phyloP scores from a whole-genome alignment of 345 rosid species.

The Populus simonii region DNA sequence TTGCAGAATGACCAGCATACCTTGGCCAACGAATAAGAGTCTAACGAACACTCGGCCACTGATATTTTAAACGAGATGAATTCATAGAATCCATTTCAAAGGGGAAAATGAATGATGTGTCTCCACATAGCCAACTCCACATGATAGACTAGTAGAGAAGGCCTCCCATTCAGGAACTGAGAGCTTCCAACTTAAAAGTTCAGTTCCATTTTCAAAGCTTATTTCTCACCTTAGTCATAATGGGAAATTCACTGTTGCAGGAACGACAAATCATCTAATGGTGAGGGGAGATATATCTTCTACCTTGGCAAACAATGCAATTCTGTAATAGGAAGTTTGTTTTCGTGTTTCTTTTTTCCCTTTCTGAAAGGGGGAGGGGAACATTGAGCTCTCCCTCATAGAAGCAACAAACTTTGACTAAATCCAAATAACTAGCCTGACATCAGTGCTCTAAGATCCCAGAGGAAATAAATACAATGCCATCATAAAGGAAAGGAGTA shows the following conservation, averaged over 20 bases:
- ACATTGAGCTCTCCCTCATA: neutral
- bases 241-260: neutral
- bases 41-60: slow-evolving; percentile 19
- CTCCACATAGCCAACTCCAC: slow-evolving; percentile 10
- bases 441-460: neutral
- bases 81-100: slow-evolving; percentile 10
- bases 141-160: slow-evolving; percentile 7
- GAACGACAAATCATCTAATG: neutral
- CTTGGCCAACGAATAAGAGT: slow-evolving; percentile 26
- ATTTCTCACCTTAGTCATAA: slow-evolving; percentile 4
- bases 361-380: neutral
- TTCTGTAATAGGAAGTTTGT: neutral
- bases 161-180: slow-evolving; percentile 15
- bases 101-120: slow-evolving; percentile 7
- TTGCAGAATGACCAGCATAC: slow-evolving; percentile 20
- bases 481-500: neutral
- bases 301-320: neutral
- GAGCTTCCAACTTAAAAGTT: neutral
- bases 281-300: neutral
- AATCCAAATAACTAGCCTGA: neutral
- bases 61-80: slow-evolving; percentile 18
- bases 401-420: neutral
- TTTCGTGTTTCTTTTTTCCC: neutral
- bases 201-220: neutral
- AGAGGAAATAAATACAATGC: neutral